Percentiles rank a stretch among this genome's conserved stretches.
Conservation (phyloP, 805 yeast genomes). For the Nakazawaea siamensis region DNA sequence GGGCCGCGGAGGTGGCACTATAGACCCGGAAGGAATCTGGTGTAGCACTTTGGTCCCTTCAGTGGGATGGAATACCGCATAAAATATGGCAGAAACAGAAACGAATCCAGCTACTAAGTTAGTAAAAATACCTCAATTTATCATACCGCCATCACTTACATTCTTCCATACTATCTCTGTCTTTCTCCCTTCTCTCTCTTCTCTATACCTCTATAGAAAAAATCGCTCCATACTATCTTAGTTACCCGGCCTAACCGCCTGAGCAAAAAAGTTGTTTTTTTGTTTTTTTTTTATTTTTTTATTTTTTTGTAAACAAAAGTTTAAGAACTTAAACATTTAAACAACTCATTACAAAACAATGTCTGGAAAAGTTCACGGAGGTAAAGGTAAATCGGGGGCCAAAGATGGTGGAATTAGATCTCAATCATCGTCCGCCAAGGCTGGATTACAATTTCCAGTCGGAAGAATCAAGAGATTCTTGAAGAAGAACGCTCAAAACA, state of each 20-base stretch:
- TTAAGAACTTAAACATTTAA: no score
- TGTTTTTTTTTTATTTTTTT: background rate
- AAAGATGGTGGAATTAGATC: constrained; percentile 47
- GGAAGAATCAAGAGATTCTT: constrained; percentile 98
- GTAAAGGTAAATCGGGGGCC: constrained; percentile 91
- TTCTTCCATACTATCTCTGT: constrained; percentile 2
- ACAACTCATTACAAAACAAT: constrained; percentile 25
- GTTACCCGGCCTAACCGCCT: background rate
- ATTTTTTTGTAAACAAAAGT: background rate
- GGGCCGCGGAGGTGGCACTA: constrained; percentile 24
- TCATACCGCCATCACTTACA: no score
- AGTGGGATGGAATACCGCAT: constrained; percentile 89
- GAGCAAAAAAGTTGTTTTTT: background rate
- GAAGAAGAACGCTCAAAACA: constrained; percentile 79
- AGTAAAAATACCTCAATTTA: no score
- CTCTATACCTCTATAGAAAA: no score
- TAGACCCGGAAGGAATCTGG: constrained; percentile 80
- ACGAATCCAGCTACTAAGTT: constrained; percentile 50
- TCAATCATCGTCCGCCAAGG: constrained; percentile 88
- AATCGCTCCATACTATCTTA: no score
- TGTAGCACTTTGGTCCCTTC: constrained; percentile 90
- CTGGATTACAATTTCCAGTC: constrained; percentile 94
- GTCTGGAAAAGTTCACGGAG: constrained; percentile 89
- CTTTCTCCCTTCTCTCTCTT: background rate
- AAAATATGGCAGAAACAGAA: constrained; percentile 84